Percentiles rank a stretch among this genome's conserved stretches.
These are phyloP conservation scores for Stylosanthes scabra DNA, from an alignment of 331 rosid genomes.

Conservation along the genomic window DNA sequence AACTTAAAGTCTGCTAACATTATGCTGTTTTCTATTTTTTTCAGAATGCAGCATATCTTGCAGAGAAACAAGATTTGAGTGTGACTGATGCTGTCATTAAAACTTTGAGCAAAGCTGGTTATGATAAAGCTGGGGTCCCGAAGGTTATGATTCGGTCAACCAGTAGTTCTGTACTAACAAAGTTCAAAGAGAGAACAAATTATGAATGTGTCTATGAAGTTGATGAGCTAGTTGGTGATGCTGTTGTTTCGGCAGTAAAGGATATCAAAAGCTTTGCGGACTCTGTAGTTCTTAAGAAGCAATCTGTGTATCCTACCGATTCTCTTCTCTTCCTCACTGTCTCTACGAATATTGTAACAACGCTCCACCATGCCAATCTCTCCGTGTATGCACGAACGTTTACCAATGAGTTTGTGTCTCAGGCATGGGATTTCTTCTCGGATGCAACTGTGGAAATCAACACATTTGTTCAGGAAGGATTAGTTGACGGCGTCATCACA, in stretches of 20 bases:
- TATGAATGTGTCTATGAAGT: constrained; percentile 70
- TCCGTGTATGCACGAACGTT: constrained; percentile 72
- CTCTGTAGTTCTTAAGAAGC: constrained; percentile 70
- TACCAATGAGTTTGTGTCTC: constrained; percentile 87
- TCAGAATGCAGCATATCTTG: constrained; percentile 83
- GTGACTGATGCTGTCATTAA: constrained; percentile 59
- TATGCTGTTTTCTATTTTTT: constrained; percentile 38
- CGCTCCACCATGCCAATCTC: constrained; percentile 56
- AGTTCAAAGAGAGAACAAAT: constrained; percentile 54
- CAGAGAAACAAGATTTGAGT: constrained; percentile 46
- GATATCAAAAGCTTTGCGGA: constrained; percentile 71
- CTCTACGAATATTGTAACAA: constrained; percentile 47
- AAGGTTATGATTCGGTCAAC: constrained; percentile 79
- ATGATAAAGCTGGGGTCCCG: constrained; percentile 48
- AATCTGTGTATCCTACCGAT: constrained; percentile 50
- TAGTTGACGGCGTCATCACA: constrained; percentile 73
- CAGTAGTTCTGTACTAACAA: constrained; percentile 62
- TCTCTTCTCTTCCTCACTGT: constrained; percentile 12
- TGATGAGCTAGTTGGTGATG: constrained; percentile 55
- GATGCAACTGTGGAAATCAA: constrained; percentile 86
- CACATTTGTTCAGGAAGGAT: constrained; percentile 46
- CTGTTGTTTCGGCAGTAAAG: constrained; percentile 45
- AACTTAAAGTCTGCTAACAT: constrained; percentile 15
- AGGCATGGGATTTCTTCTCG: constrained; percentile 87
- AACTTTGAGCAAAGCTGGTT: constrained; percentile 65